These are phyloP conservation scores for Thermomyces lanuginosus DNA, from an alignment of 2,329 filamentous ascomycete species.

Conservation along the genomic window DNA sequence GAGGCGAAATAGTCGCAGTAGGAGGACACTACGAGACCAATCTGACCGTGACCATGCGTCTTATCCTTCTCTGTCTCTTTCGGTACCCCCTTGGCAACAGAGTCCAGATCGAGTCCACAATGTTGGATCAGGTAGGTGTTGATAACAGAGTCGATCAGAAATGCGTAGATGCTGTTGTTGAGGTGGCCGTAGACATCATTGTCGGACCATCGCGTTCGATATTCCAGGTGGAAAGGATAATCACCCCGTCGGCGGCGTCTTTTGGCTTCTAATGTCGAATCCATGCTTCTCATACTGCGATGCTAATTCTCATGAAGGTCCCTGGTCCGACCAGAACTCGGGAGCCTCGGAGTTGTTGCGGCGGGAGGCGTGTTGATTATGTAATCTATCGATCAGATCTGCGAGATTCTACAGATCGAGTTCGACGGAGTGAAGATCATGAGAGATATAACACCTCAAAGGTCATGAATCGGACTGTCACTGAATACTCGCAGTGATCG, in stretches of 20 bases:
- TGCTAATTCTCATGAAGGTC: no score
- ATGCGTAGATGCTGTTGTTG: constrained; percentile 80
- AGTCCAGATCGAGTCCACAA: constrained; percentile 51
- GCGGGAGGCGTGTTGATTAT: no score
- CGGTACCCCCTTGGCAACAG: constrained; percentile 5
- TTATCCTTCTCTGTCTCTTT: constrained; percentile 1
- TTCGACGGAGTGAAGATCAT: no score
- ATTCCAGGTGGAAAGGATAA: constrained; percentile 65
- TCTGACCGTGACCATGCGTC: constrained; percentile 36
- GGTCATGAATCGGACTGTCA: no score
- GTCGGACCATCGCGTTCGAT: constrained; percentile 81
- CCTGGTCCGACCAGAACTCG: no score
- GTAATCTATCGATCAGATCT: no score
- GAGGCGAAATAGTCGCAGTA: constrained; percentile 74
- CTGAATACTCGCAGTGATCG: no score
- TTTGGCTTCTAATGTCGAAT: constrained; percentile 38
- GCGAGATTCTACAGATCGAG: no score
- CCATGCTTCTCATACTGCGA: no score
- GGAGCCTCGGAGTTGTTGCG: no score
- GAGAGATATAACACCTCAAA: no score
- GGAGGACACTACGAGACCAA: constrained; percentile 71
- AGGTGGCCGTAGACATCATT: constrained; percentile 93
- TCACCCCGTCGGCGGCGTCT: constrained; percentile 46
- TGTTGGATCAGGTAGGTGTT: constrained; percentile 74
- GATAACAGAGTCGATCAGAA: constrained; percentile 75